A percentile compares a stretch with the other conserved stretches of the same genome.
Conservation (phyloP, 2,329 filamentous ascomycete genomes). For the Gnomoniopsis smithogilvyi region DNA sequence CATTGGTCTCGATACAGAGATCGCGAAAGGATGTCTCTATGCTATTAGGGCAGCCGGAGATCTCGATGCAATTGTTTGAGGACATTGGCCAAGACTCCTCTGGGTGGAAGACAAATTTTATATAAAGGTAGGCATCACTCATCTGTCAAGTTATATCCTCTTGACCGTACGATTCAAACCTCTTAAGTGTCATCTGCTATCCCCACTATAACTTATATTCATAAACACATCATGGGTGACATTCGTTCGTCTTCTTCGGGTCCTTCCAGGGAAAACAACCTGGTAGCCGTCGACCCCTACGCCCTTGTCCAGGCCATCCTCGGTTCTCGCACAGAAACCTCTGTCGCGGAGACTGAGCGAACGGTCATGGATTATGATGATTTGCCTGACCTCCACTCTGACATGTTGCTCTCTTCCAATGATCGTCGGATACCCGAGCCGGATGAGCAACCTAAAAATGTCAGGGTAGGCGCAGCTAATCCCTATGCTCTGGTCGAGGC, state of each 20-base stretch:
- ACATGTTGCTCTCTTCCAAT: conserved; percentile 24
- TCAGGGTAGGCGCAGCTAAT: conserved; percentile 38
- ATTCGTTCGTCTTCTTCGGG: conserved; percentile 11
- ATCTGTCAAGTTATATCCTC: too few species aligned
- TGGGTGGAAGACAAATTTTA: too few species aligned
- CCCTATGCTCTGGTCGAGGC: conserved; percentile 43
- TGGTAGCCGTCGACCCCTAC: conserved; percentile 30
- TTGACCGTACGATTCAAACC: neutral
- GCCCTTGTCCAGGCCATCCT: conserved; percentile 37
- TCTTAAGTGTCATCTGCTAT: neutral
- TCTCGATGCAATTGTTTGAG: too few species aligned
- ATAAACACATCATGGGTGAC: conserved; percentile 17
- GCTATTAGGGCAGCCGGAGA: too few species aligned
- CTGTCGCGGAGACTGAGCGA: conserved; percentile 23
- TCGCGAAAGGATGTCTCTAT: neutral
- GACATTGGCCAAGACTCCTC: too few species aligned
- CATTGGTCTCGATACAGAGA: too few species aligned
- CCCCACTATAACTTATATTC: neutral
- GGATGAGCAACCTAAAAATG: conserved; percentile 35
- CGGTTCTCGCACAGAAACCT: conserved; percentile 28
- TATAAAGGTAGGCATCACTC: too few species aligned
- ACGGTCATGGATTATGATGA: conserved; percentile 33
- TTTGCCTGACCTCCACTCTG: conserved; percentile 21
- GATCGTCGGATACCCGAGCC: conserved; percentile 24
- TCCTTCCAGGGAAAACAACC: conserved; percentile 17